phyloP scores from a whole-genome alignment of 2,329 filamentous ascomycete species.

The Cladosporium halotolerans region DNA sequence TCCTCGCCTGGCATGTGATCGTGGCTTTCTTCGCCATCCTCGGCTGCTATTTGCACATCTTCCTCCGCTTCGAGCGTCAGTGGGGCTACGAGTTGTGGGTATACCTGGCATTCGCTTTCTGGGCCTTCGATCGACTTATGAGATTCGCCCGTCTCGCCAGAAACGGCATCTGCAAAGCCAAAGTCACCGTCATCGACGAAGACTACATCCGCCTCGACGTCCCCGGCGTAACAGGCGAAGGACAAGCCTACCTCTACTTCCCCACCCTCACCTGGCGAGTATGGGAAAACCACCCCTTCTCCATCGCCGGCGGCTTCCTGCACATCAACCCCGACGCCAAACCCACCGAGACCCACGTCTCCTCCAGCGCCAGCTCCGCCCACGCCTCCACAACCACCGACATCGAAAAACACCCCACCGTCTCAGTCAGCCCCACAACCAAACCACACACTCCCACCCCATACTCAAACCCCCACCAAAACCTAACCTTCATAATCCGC shows the following conservation, averaged over 20 bases:
- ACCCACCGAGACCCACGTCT: neutral
- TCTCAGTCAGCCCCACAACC: neutral
- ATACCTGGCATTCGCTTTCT: conserved; percentile 38
- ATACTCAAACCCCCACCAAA: conserved; percentile 13
- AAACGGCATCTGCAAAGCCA: conserved; percentile 34
- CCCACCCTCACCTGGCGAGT: conserved; percentile 36
- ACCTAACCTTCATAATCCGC: conserved; percentile 34
- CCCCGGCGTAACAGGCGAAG: conserved; percentile 33
- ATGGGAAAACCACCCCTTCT: conserved; percentile 55
- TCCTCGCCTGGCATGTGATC: conserved; percentile 40
- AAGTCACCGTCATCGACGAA: conserved; percentile 31
- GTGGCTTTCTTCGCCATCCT: conserved; percentile 38
- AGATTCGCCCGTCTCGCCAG: conserved; percentile 35
- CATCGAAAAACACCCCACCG: conserved; percentile 1
- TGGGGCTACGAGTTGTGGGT: conserved; percentile 47
- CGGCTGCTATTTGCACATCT: conserved; percentile 41
- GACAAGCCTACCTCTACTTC: conserved; percentile 46
- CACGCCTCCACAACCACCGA: neutral
- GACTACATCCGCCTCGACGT: conserved; percentile 39
- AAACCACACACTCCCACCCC: neutral
- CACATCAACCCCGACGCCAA: conserved; percentile 13
- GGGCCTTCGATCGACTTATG: conserved; percentile 42
- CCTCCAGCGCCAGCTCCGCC: conserved; percentile 4
- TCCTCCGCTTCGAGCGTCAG: conserved; percentile 29
- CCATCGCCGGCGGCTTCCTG: conserved; percentile 30